Conservation (phyloP, 306 rosid genomes). For the Castanospermum australe region DNA sequence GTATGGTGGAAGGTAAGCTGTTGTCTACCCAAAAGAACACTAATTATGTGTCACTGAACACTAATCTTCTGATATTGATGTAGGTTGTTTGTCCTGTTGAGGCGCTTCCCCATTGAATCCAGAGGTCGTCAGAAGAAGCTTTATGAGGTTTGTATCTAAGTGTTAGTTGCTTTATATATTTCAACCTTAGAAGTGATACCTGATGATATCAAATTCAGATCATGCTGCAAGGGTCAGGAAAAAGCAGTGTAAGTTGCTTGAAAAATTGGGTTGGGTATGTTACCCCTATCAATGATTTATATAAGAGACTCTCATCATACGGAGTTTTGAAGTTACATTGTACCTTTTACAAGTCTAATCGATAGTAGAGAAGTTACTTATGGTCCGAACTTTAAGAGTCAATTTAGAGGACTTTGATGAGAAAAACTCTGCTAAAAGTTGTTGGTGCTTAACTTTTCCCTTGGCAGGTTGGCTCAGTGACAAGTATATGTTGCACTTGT, state of each 20-base stretch:
- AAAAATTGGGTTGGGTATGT: neutral
- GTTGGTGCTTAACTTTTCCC: slow-evolving; percentile 15
- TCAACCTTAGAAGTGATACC: neutral
- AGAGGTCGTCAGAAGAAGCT: slow-evolving; percentile 80
- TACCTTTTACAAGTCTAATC: too few relatives aligned
- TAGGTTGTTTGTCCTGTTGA: slow-evolving; percentile 71
- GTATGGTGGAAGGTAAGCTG: slow-evolving; percentile 82
- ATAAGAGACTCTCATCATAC: neutral
- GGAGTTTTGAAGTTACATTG: too few relatives aligned
- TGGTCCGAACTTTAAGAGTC: too few relatives aligned
- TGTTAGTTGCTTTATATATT: neutral
- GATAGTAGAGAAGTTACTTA: too few relatives aligned
- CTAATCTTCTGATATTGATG: slow-evolving; percentile 7
- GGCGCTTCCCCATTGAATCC: slow-evolving; percentile 79
- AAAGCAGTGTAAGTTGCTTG: neutral
- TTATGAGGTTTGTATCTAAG: slow-evolving; percentile 57
- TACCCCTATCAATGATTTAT: neutral
- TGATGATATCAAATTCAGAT: neutral
- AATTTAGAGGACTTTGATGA: neutral
- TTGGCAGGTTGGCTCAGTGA: slow-evolving; percentile 75
- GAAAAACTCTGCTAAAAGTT: neutral
- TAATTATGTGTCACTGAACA: neutral
- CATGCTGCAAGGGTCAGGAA: neutral
- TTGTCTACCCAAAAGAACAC: neutral
- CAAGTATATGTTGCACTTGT: slow-evolving; percentile 68